Evolutionary conservation across 495 filamentous ascomycete genomes (phyloP).

Genomic region (Penicillium herquei): DNA sequence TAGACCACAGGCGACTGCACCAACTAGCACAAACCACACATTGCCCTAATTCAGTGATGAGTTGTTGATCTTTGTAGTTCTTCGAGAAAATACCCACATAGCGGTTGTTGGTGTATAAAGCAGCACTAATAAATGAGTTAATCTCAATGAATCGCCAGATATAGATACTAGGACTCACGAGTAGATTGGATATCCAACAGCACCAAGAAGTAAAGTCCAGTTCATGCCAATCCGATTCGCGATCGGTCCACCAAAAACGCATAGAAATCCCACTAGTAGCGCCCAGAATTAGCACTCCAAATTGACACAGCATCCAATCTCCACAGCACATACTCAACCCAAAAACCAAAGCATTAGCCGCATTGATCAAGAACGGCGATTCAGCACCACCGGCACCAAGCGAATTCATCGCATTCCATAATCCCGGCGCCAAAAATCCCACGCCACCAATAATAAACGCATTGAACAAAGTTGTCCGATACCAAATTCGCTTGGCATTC

Average conservation of each 20-base stretch:
- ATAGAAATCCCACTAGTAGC: slow-evolving; percentile 54
- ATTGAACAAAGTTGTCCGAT: slow-evolving; percentile 60
- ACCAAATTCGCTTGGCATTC: slow-evolving; percentile 43
- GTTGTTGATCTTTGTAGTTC: slow-evolving; percentile 1
- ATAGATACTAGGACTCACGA: slow-evolving; percentile 19
- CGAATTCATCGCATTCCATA: slow-evolving; percentile 61
- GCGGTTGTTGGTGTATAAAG: slow-evolving; percentile 64
- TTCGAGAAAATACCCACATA: slow-evolving; percentile 29
- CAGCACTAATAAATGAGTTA: slow-evolving; percentile 34
- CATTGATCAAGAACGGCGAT: slow-evolving; percentile 59
- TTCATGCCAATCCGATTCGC: slow-evolving; percentile 60
- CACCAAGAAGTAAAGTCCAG: slow-evolving; percentile 59
- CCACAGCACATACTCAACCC: slow-evolving; percentile 27
- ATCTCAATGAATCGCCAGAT: slow-evolving; percentile 29
- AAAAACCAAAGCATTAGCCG: slow-evolving; percentile 64
- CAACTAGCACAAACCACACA: slow-evolving; percentile 63
- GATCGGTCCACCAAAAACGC: slow-evolving; percentile 52
- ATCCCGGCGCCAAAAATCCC: slow-evolving; percentile 36
- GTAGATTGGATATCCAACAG: slow-evolving; percentile 39
- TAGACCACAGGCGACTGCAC: slow-evolving; percentile 61
- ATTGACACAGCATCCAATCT: not conserved
- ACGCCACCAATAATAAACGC: slow-evolving; percentile 42
- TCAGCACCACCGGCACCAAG: slow-evolving; percentile 64
- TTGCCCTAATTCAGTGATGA: slow-evolving; percentile 36
- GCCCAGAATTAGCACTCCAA: slow-evolving; percentile 3